These are phyloP conservation scores for Verticillium alfalfae DNA, from an alignment of 2,329 filamentous ascomycete genomes.

Conservation along the genomic window DNA sequence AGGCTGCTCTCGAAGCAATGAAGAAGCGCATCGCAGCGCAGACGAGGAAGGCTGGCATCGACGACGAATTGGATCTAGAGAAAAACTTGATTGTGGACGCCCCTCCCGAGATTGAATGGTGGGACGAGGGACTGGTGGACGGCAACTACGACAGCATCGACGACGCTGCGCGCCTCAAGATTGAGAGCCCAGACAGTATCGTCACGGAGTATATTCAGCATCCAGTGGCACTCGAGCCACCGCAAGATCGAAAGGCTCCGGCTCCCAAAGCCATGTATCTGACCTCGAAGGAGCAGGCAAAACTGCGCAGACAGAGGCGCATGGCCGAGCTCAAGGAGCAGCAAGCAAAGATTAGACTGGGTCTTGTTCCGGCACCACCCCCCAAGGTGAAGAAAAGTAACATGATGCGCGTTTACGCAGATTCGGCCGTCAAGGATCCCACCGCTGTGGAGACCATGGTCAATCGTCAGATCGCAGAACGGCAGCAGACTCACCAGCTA, in stretches of 20 bases:
- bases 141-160: conserved; percentile 70
- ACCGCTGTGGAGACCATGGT: conserved; percentile 95
- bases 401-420: conserved; percentile 76
- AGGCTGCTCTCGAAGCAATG: conserved; percentile 87
- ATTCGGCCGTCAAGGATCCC: conserved; percentile 78
- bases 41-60: conserved; percentile 84
- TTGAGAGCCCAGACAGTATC: conserved; percentile 74
- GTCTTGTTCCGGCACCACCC: conserved; percentile 81
- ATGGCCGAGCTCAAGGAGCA: conserved; percentile 93
- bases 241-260: conserved; percentile 78
- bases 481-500: conserved; percentile 70
- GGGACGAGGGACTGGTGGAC: conserved; percentile 83
- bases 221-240: conserved; percentile 83
- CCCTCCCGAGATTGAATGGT: conserved; percentile 92
- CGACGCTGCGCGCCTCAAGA: conserved; percentile 60
- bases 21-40: conserved; percentile 88
- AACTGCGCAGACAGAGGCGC: conserved; percentile 80
- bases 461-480: conserved; percentile 85
- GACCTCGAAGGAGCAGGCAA: conserved; percentile 85
- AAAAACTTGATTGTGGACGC: conserved; percentile 81
- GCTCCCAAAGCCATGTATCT: conserved; percentile 86
- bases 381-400: conserved; percentile 98
- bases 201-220: conserved; percentile 91
- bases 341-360: conserved; percentile 91
- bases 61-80: conserved; percentile 84